A percentile compares a stretch with the other conserved stretches of the same genome.
Conservation (phyloP, 805 yeast genomes). For the Candida sphagnicola region DNA sequence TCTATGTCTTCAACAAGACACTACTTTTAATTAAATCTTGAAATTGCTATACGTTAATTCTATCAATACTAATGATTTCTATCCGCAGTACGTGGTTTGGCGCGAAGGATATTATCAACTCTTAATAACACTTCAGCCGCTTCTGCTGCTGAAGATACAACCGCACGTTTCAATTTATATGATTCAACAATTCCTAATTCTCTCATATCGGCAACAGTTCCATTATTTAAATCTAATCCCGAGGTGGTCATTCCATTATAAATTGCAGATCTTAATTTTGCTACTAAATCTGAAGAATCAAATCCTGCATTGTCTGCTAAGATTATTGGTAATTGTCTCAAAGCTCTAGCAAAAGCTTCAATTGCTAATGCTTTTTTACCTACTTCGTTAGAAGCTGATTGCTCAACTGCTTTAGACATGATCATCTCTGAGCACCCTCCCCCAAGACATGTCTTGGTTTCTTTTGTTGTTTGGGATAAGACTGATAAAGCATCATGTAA, state of each 20-base stretch:
- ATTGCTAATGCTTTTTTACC: conserved; percentile 94
- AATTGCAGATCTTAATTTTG: conserved; percentile 84
- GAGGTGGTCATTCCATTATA: conserved; percentile 90
- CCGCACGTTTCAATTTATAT: conserved; percentile 87
- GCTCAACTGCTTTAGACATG: conserved; percentile 96
- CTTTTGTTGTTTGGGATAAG: conserved; percentile 88
- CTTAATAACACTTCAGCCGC: conserved; percentile 95
- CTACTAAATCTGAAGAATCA: conserved; percentile 87
- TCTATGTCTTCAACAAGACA: too few relatives aligned
- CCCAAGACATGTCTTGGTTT: conserved; percentile 87
- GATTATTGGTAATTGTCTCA: conserved; percentile 92
- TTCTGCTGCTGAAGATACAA: conserved; percentile 93
- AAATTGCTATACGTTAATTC: not conserved
- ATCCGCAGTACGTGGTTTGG: conserved; percentile 96
- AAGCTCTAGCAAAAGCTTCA: conserved; percentile 90
- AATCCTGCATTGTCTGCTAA: conserved; percentile 96
- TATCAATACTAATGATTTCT: conserved; percentile 46
- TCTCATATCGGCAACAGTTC: conserved; percentile 89
- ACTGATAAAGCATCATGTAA: conserved; percentile 96
- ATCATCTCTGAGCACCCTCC: conserved; percentile 90
- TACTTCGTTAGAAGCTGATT: conserved; percentile 82
- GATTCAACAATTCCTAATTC: conserved; percentile 91
- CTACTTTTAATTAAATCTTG: not conserved
- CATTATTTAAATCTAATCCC: conserved; percentile 84
- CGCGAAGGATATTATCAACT: conserved; percentile 95